These are phyloP conservation scores for Penicillium manginii DNA, from an alignment of 495 filamentous ascomycete genomes.

Conservation along the genomic window DNA sequence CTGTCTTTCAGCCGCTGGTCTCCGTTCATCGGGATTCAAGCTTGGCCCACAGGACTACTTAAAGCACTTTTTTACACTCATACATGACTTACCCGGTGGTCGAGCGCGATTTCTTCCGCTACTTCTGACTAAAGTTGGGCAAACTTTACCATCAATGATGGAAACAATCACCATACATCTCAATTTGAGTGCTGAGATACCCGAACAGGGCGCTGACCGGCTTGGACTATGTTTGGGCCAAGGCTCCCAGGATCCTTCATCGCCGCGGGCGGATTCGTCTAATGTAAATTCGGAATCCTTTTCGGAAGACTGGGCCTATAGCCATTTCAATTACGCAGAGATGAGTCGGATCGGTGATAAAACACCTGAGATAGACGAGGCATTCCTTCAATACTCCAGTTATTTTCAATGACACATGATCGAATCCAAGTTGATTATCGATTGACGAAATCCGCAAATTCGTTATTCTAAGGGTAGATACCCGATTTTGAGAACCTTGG, in stretches of 20 bases:
- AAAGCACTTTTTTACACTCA: slow-evolving; percentile 66
- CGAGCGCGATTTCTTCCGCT: slow-evolving; percentile 71
- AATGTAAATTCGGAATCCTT: neutral
- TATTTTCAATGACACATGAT: neutral
- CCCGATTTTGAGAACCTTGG: too few species aligned
- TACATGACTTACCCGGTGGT: slow-evolving; percentile 70
- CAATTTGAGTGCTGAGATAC: slow-evolving; percentile 11
- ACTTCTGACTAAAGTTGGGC: slow-evolving; percentile 68
- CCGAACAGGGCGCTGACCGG: neutral
- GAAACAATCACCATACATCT: slow-evolving; percentile 48
- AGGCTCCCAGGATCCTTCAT: neutral
- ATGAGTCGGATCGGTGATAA: slow-evolving; percentile 32
- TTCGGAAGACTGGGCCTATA: slow-evolving; percentile 8
- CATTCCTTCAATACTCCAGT: slow-evolving; percentile 21
- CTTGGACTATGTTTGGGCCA: neutral
- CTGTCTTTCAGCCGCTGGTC: slow-evolving; percentile 55
- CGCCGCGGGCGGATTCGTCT: neutral
- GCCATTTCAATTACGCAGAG: slow-evolving; percentile 26
- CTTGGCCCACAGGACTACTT: slow-evolving; percentile 74
- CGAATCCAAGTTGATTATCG: too few species aligned
- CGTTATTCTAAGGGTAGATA: too few species aligned
- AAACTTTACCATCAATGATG: slow-evolving; percentile 63
- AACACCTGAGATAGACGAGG: slow-evolving; percentile 24
- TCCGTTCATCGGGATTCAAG: slow-evolving; percentile 58
- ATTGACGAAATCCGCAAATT: too few species aligned